A percentile compares a stretch with the other conserved stretches of the same genome.
phyloP scores from a whole-genome alignment of 805 yeast species.

The Scheffersomyces spartinae region DNA sequence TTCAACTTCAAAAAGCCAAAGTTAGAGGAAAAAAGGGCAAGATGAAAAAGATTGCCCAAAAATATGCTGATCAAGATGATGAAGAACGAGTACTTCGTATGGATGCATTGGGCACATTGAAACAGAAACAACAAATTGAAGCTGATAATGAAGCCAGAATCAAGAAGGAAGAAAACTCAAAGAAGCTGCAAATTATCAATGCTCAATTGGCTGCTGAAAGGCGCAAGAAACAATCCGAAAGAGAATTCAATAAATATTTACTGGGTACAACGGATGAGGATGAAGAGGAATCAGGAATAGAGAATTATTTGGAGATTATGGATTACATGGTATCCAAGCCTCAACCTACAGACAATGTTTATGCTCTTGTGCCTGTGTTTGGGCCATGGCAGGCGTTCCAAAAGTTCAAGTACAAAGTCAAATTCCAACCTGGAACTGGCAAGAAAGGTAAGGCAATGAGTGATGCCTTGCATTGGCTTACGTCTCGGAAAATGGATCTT shows the following conservation, averaged over 20 bases:
- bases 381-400: constrained; percentile 84
- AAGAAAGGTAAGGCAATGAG: constrained; percentile 82
- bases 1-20: constrained; percentile 18
- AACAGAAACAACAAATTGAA: constrained; percentile 32
- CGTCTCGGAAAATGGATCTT: constrained; percentile 29
- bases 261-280: constrained; percentile 10
- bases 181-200: constrained; percentile 2
- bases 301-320: constrained; percentile 29
- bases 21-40: constrained; percentile 83
- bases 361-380: constrained; percentile 70
- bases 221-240: constrained; percentile 32
- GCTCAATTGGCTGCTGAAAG: constrained; percentile 27
- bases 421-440: constrained; percentile 65
- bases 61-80: constrained; percentile 87
- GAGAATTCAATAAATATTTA: constrained; percentile 34
- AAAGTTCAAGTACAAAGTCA: constrained; percentile 70
- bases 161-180: constrained; percentile 6
- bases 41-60: constrained; percentile 67
- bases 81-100: constrained; percentile 67
- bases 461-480: constrained; percentile 54
- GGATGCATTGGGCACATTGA: constrained; percentile 77
- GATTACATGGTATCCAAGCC: constrained; percentile 38
- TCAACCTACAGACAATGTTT: constrained; percentile 36
- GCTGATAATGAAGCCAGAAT: too few species aligned
- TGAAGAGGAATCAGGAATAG: constrained; percentile 18